Evolutionary conservation across 306 rosid species (phyloP), one percentile per base, ranked within the genome.

Genomic region (Canavalia ensiformis): DNA sequence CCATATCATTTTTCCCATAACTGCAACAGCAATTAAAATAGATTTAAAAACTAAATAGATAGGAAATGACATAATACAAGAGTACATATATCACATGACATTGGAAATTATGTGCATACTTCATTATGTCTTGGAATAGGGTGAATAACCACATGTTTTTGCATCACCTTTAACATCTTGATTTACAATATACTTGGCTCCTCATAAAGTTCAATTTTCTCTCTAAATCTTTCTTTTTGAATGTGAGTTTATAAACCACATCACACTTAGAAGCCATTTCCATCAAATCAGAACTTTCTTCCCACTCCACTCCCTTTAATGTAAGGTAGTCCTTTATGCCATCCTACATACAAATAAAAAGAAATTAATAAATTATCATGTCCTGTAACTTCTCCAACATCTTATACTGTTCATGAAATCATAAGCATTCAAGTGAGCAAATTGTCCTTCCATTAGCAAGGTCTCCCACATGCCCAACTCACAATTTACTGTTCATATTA

Each of bases 51-150:
- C 25, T 18, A 18, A 18, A 18, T 18, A 18, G 25, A 18, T 18
- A 18, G 25, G 25, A 18, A 18, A 18, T 18, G 25, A 18, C 25
- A 18, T 18, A 18, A 18, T 18, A 68, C 1, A 3, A 28, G 0
- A 35, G n/a, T 39, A 41, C 18, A 79, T 18, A 56, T 7, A 29
- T 11, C 46, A 50, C 30, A 64, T 60, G 9, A 44, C 34, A 68
- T 70, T 18, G 73, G 74, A 5, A 3, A 18, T 30, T 37, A 50
- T 60, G 51, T 46, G 18, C 83, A 80, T 88, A 87, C 99, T 82
- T 91, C 98, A 35, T 93, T 98, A 67, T 91, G 97, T 89, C 97
- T 89, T 35, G 99, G 99, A 64, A 95, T 91, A 82, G 97, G 97
- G 70, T 92, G 98, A 97, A 91, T 88, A 68, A 95, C 89, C 74